Conservation (phyloP, 257 asterid genomes). For the Scutellaria galericulata region DNA sequence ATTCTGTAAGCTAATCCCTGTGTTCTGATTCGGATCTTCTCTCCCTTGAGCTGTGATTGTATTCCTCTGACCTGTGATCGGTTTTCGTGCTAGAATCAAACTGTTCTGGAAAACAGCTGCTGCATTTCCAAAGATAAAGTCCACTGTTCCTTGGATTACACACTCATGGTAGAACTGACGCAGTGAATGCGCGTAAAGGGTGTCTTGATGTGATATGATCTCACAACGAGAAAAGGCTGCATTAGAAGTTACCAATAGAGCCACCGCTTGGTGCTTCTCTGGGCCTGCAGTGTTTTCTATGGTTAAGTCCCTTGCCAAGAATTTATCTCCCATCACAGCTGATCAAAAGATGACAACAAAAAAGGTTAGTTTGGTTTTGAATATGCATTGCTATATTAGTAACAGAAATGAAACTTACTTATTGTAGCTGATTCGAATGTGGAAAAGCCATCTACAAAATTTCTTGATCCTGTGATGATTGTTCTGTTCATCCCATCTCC, state of each 20-base stretch:
- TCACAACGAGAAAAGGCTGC: conserved; percentile 66
- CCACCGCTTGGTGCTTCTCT: conserved; percentile 84
- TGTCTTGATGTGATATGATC: conserved; percentile 69
- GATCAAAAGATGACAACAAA: conserved; percentile 18
- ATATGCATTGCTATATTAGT: background rate
- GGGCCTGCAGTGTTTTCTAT: conserved; percentile 63
- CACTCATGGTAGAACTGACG: conserved; percentile 64
- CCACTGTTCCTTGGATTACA: conserved; percentile 65
- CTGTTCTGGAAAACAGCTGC: conserved; percentile 77
- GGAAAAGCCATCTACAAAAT: conserved; percentile 65
- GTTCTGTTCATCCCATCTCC: conserved; percentile 77
- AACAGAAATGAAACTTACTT: conserved; percentile 41
- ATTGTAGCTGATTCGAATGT: conserved; percentile 73
- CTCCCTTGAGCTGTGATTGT: conserved; percentile 83
- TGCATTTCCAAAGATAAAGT: conserved; percentile 81
- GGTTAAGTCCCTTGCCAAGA: conserved; percentile 60
- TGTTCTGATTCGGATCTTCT: conserved; percentile 71
- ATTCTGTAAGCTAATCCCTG: conserved; percentile 62
- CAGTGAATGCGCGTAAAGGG: conserved; percentile 68
- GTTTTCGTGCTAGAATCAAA: conserved; percentile 58
- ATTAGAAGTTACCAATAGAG: conserved; percentile 64
- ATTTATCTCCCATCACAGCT: conserved; percentile 82
- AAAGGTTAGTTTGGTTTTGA: background rate
- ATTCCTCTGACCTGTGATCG: conserved; percentile 60
- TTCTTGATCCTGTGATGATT: conserved; percentile 58